A percentile compares a stretch with the other conserved stretches of the same genome.
These are phyloP conservation scores for Arthrobotrys iridis DNA, from an alignment of 2,329 filamentous ascomycete species.

Conservation along the genomic window DNA sequence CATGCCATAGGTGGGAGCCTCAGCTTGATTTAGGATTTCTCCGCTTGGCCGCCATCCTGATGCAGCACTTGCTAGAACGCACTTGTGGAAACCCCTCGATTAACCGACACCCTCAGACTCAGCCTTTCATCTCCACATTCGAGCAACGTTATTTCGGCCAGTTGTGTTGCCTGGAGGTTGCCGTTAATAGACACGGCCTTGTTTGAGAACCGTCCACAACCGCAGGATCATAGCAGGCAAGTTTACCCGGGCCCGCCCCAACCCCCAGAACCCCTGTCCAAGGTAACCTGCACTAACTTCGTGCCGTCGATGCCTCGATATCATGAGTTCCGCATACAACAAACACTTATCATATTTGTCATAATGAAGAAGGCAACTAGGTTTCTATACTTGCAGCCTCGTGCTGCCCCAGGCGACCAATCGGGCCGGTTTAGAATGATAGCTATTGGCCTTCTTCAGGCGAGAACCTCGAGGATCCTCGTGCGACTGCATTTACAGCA, in stretches of 20 bases:
- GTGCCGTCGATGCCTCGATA: conserved; percentile 42
- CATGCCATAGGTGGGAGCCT: background rate
- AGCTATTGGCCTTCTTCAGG: background rate
- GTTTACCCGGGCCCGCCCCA: conserved; percentile 41
- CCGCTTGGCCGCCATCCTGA: background rate
- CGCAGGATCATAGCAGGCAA: background rate
- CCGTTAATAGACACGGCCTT: conserved; percentile 24
- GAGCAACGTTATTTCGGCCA: conserved; percentile 30
- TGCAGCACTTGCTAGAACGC: conserved; percentile 32
- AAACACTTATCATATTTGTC: conserved; percentile 35
- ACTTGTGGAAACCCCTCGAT: background rate
- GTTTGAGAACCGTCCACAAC: conserved; percentile 17
- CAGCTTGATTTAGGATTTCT: conserved; percentile 11
- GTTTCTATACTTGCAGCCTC: conserved; percentile 28
- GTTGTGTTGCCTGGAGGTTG: conserved; percentile 30
- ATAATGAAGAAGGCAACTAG: conserved; percentile 14
- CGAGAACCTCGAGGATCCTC: conserved; percentile 2
- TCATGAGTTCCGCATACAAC: background rate
- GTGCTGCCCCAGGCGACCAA: conserved; percentile 21
- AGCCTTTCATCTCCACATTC: conserved; percentile 13
- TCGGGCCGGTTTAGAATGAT: conserved; percentile 14
- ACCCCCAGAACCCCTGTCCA: background rate
- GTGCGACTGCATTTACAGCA: background rate
- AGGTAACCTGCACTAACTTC: conserved; percentile 7
- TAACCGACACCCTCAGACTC: background rate